Percentiles rank a stretch among this genome's conserved stretches.
Evolutionary conservation across 208 protist species (phyloP).

Genomic region (Crithidia sp.): DNA sequence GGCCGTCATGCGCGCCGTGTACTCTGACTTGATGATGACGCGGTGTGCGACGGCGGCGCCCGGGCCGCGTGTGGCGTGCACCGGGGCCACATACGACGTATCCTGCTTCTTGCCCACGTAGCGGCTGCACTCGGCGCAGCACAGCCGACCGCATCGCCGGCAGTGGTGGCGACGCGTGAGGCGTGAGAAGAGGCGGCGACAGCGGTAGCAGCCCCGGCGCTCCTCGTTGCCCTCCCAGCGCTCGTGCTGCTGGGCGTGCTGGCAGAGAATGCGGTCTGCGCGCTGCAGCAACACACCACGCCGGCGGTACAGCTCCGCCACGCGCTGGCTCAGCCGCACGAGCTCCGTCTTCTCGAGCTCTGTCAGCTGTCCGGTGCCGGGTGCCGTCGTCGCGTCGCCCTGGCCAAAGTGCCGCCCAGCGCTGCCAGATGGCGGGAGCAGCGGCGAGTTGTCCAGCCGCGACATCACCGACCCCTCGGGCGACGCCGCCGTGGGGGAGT

Average conservation of each 20-base stretch:
- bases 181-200: constrained; percentile 48
- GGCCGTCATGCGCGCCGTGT: constrained; percentile 42
- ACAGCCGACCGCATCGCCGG: constrained; percentile 68
- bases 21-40: constrained; percentile 48
- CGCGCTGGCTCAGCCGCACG: constrained; percentile 15
- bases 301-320: constrained; percentile 35
- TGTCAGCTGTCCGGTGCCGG: constrained; percentile 12
- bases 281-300: constrained; percentile 40
- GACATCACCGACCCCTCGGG: constrained; percentile 13
- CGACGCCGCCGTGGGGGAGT: constrained; percentile 1
- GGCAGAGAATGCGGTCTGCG: constrained; percentile 36
- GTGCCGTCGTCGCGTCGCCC: neutral
- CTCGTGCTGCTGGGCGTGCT: constrained; percentile 41
- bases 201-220: constrained; percentile 46
- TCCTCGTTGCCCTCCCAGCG: constrained; percentile 65
- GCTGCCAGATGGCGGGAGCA: constrained; percentile 12
- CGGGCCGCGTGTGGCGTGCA: neutral
- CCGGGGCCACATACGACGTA: constrained; percentile 34
- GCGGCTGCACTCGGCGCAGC: constrained; percentile 67
- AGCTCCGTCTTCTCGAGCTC: constrained; percentile 29
- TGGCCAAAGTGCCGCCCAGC: constrained; percentile 3
- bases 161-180: constrained; percentile 67
- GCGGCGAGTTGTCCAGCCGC: constrained; percentile 14
- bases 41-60: constrained; percentile 17
- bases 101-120: constrained; percentile 60